phyloP scores from a whole-genome alignment of 208 protist species.

The Wallacemonas rigidus region DNA sequence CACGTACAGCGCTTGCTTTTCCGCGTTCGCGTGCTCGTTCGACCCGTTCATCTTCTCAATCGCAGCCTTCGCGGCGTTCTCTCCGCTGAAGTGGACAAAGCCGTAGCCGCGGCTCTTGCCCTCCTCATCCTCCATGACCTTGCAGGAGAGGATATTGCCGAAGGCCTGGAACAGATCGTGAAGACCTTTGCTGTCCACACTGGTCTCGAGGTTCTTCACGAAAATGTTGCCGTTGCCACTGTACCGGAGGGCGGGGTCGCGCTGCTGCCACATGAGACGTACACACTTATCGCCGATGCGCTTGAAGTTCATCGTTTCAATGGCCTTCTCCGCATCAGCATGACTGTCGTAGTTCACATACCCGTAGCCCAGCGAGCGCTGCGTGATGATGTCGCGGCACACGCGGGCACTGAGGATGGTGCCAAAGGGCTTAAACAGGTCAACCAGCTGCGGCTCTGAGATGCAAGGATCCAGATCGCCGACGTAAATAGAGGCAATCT shows the following conservation, averaged over 20 bases:
- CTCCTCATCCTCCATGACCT: constrained; percentile 92
- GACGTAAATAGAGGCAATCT: constrained; percentile 97
- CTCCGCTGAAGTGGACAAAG: constrained; percentile 99
- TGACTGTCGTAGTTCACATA: constrained; percentile 99
- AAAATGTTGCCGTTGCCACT: constrained; percentile 98
- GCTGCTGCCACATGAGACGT: constrained; percentile 99
- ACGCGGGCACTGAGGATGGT: constrained; percentile 98
- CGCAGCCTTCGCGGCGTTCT: constrained; percentile 93
- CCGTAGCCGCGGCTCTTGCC: constrained; percentile 97
- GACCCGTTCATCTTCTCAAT: constrained; percentile 98
- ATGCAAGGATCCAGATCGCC: constrained; percentile 96
- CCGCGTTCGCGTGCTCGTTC: constrained; percentile 89
- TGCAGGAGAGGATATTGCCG: constrained; percentile 98
- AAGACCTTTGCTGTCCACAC: constrained; percentile 97
- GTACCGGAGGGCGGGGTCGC: constrained; percentile 97
- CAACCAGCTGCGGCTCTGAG: constrained; percentile 95
- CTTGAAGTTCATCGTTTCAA: constrained; percentile 98
- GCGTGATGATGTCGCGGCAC: constrained; percentile 97
- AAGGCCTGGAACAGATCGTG: constrained; percentile 98
- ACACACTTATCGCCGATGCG: constrained; percentile 93
- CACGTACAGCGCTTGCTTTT: constrained; percentile 93
- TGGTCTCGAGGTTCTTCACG: constrained; percentile 97
- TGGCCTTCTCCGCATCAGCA: constrained; percentile 95
- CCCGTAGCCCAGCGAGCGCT: constrained; percentile 98
- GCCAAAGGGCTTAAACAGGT: constrained; percentile 98